Evolutionary conservation across 148 eudicot genomes (phyloP), one percentile per base, ranked within the genome.

Genomic region (Rheum nobile): DNA sequence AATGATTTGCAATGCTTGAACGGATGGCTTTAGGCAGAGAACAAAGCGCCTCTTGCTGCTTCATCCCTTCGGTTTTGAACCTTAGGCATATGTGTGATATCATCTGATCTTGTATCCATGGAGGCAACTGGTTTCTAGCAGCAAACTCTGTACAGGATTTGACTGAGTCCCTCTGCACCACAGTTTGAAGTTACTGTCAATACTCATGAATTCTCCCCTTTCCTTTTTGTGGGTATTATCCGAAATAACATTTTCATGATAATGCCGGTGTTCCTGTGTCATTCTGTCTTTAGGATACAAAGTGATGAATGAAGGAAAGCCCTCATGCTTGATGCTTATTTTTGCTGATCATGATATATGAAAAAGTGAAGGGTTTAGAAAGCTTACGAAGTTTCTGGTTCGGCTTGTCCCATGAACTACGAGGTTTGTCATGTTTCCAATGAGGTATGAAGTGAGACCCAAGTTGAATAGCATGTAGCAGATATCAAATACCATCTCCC

Each of bases 341-440:
- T n/a, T n/a, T n/a, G n/a, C n/a, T n/a, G n/a, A n/a, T n/a, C n/a
- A n/a, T n/a, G n/a, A n/a, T n/a, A n/a, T n/a, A 57, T 32, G 61
- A 41, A 71, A 47, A 72, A 52, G 14, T 35, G 74, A 6, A 65
- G n/a, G n/a, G n/a, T n/a, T n/a, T n/a, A n/a, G 67, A 71, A 35
- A 73, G 71, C 90, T 28, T 89, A 89, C 93, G 34, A 89, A 89
- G 54, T 75, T 82, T 82, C 92, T 81, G 31, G 98, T 95, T 72
- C 91, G 93, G 77, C 97, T 87, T 67, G 97, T 95, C 89, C 97
- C 78, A 47, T 90, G 90, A 75, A 94, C 98, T 1, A 94, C 93
- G 34, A 94, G 90, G 65, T 91, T 94, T 8, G 98, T 94, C 98
- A 94, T 94, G 83, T 94, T 94, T 21, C 98, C 97, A 46, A 94